Base-by-base conservation (phyloP, 352 stramenopile species). In the Phytophthora ohioensis region DNA sequence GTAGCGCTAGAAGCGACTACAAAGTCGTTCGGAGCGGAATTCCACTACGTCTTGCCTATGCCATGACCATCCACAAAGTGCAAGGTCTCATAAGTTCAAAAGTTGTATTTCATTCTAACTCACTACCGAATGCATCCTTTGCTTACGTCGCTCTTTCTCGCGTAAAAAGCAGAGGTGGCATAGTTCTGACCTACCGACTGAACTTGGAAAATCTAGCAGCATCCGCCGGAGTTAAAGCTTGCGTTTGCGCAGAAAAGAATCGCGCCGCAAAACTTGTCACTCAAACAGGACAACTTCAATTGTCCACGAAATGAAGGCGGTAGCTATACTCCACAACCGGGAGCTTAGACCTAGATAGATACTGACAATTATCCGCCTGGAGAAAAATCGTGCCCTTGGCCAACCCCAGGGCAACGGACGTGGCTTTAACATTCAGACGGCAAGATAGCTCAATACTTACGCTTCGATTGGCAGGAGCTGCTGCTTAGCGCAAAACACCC, bases 11-110 rank as follows among this genome's bases (percentile, higher is more conserved):
- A n/a, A 47, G 56, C 17, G 43, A 63, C 8, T 47, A 39, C 3
- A 47, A 21, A 54, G 56, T 63, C 4, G 8, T 34, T 47, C 43
- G 42, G 8, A 38, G 32, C 6, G 43, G 34, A 30, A 64, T 64
- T 31, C 43, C 32, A 10, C 1, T 64, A 32, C 32, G 56, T 7
- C 32, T 64, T 11, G 42, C 43, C 3, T 64, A 38, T 46, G 43
- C 42, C 4, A 64, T 63, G 30, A 63, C 56, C 2, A 21, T 54
- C 3, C 42, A 63, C 42, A 63, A 63, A 27, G 56, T 63, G 5
- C 42, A 63, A 55, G 42, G 43, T 0, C 27, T 55, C 10, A 54
- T 43, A 3, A 55, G 32, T 53, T 1, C 4, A 17, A 53, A 64
- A 46, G 35, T 64, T 32, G 32, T 47, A 9, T 64, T 55, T 12